Percentiles rank a stretch among this genome's conserved stretches.
Conservation (phyloP, 768 basidiomycete genomes). For the Strobilomyces confusus region DNA sequence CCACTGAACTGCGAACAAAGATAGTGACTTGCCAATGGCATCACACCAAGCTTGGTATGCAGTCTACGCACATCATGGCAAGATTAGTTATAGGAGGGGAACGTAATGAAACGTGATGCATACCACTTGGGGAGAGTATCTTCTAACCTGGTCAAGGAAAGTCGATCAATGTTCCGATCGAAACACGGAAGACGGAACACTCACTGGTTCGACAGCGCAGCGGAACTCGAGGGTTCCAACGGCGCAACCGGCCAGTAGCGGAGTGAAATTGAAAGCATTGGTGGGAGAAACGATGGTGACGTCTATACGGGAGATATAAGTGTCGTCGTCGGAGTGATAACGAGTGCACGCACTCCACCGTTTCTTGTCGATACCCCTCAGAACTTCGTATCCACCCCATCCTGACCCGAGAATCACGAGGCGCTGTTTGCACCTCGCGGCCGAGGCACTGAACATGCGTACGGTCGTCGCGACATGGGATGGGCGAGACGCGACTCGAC, state of each 20-base stretch:
- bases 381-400: slow-evolving; percentile 74
- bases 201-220: slow-evolving; percentile 74
- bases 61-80: slow-evolving; percentile 33
- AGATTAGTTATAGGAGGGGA: not conserved
- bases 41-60: slow-evolving; percentile 78
- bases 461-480: not conserved
- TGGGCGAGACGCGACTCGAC: slow-evolving; percentile 2
- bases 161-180: slow-evolving; percentile 5
- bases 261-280: slow-evolving; percentile 39
- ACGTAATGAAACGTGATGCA: slow-evolving; percentile 12
- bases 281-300: slow-evolving; percentile 65
- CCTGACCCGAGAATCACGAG: slow-evolving; percentile 73
- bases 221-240: slow-evolving; percentile 85
- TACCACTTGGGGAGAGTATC: slow-evolving; percentile 55
- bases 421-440: slow-evolving; percentile 32
- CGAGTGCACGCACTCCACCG: slow-evolving; percentile 52
- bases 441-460: slow-evolving; percentile 40
- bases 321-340: not conserved
- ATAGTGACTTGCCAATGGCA: slow-evolving; percentile 46
- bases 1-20: not conserved
- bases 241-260: slow-evolving; percentile 52
- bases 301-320: slow-evolving; percentile 37
- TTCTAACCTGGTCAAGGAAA: slow-evolving; percentile 41
- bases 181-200: slow-evolving; percentile 19
- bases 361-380: slow-evolving; percentile 65